A percentile compares a stretch with the other conserved stretches of the same genome.
phyloP scores from a whole-genome alignment of 2,329 filamentous ascomycete genomes.

The Curvularia eragrostidis region DNA sequence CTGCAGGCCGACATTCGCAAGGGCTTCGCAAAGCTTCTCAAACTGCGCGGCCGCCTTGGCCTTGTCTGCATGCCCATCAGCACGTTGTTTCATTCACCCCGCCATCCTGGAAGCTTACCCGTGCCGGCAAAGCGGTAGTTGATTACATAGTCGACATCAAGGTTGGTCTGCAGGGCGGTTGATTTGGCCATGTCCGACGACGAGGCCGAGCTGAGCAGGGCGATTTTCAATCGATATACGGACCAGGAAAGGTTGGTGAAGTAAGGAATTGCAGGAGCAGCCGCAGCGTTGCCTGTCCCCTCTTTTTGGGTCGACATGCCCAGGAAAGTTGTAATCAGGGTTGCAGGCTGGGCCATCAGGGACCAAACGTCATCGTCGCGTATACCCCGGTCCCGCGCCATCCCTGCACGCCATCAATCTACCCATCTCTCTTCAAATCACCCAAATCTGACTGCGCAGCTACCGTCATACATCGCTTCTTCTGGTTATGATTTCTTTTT shows the following conservation, averaged over 20 bases:
- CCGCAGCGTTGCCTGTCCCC: slow-evolving; percentile 19
- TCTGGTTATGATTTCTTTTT: background rate
- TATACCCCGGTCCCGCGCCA: slow-evolving; percentile 19
- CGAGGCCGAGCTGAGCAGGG: slow-evolving; percentile 28
- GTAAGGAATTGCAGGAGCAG: slow-evolving; percentile 22
- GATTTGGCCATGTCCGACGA: slow-evolving; percentile 47
- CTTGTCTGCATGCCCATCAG: slow-evolving; percentile 60
- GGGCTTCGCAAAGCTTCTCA: slow-evolving; percentile 74
- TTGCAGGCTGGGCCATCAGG: slow-evolving; percentile 31
- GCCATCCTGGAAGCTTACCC: slow-evolving; percentile 56
- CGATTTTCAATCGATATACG: slow-evolving; percentile 29
- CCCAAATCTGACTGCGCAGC: background rate
- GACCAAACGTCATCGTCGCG: slow-evolving; percentile 40
- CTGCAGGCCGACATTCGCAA: slow-evolving; percentile 80
- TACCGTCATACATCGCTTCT: background rate
- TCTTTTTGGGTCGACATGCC: slow-evolving; percentile 28
- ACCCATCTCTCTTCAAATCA: background rate
- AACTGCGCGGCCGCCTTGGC: slow-evolving; percentile 76
- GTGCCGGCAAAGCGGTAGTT: slow-evolving; percentile 75
- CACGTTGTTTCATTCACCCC: slow-evolving; percentile 11
- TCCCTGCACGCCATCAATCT: slow-evolving; percentile 33
- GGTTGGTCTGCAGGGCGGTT: slow-evolving; percentile 58
- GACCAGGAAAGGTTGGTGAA: slow-evolving; percentile 25
- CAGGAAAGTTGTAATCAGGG: slow-evolving; percentile 34
- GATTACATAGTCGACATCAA: slow-evolving; percentile 87